Base-by-base conservation (phyloP, 495 filamentous ascomycete genomes). In the Penicillium nucicola region DNA sequence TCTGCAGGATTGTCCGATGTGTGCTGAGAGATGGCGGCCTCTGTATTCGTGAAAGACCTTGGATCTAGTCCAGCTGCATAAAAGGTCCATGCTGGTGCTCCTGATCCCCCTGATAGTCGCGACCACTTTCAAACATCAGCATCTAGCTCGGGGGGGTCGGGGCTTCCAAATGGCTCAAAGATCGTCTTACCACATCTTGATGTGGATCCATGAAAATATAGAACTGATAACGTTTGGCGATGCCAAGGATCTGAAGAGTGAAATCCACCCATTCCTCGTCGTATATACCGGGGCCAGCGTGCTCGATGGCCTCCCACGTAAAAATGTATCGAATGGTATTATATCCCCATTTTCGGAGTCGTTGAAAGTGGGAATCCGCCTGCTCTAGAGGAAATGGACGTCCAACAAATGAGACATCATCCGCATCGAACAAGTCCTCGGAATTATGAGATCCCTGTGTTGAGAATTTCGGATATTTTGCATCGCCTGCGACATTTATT, bases 191-290 rank as follows among this genome's bases (percentile, higher is more conserved):
- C 61, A 96, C 92, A 77, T 97, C 92, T 73, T 97, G 92, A 69
- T 97, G 92, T 15, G 92, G 92, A 56, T 98, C 93, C 88, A 98
- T 93, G 62, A 97, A 97, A 32, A 98, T 74, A 63, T 92, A 92
- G 64, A 98, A 97, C 18, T 88, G 87, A 74, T 96, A 96, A 15
- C 85, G 74, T 63, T 89, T 97, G 28, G 92, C 92, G 28, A 88
- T 71, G 38, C 90, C 78, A 45, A 98, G 75, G 13, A 97, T 71
- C 22, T 85, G 78, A 51, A 97, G 90, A 1, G 95, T 97, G 62
- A 92, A 88, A 43, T 87, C 70, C 50, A 96, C 88, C 87, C 89
- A 98, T 52, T 90, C 87, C 60, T 98, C 88, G 55, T 98, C 93
- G 68, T 97, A 98, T 53, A 77, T 87, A 2, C 90, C 90, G n/a